These are phyloP conservation scores for Chlamydomonas schloesseri DNA, from an alignment of 139 green algal genomes.

Conservation along the genomic window DNA sequence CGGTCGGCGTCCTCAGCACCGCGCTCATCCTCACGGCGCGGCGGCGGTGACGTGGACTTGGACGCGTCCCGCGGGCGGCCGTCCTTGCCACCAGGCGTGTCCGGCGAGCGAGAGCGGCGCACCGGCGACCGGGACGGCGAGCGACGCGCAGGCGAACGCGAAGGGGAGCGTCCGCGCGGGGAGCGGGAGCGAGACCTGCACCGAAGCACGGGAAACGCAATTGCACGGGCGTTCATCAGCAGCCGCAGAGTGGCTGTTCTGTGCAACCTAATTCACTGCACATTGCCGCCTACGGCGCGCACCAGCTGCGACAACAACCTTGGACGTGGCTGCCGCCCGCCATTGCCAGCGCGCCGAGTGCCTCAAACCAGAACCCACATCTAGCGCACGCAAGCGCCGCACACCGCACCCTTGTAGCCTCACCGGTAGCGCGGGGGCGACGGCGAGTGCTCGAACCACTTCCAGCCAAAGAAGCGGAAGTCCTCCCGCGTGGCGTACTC, in stretches of 20 bases:
- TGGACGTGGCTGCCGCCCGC: too few relatives aligned
- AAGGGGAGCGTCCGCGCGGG: background rate
- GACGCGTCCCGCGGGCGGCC: slow-evolving; percentile 14
- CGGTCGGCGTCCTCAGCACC: background rate
- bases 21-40: background rate
- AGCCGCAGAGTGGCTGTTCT: too few relatives aligned
- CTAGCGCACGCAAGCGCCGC: too few relatives aligned
- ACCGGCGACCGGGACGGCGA: background rate
- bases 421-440: background rate
- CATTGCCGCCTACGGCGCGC: too few relatives aligned
- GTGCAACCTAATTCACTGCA: too few relatives aligned
- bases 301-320: too few relatives aligned
- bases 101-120: background rate
- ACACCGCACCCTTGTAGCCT: too few relatives aligned
- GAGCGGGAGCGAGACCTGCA: background rate
- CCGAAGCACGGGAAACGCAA: too few relatives aligned
- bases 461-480: slow-evolving; percentile 74
- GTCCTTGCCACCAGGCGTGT: slow-evolving; percentile 46
- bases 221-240: too few relatives aligned
- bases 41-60: background rate
- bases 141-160: background rate
- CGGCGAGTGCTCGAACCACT: slow-evolving; percentile 63
- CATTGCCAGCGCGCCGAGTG: too few relatives aligned
- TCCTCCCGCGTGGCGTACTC: slow-evolving; percentile 60
- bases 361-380: too few relatives aligned